Evolutionary conservation across 2,329 filamentous ascomycete genomes (phyloP), one percentile per base, ranked within the genome.

Genomic region (Colletotrichum sp.): DNA sequence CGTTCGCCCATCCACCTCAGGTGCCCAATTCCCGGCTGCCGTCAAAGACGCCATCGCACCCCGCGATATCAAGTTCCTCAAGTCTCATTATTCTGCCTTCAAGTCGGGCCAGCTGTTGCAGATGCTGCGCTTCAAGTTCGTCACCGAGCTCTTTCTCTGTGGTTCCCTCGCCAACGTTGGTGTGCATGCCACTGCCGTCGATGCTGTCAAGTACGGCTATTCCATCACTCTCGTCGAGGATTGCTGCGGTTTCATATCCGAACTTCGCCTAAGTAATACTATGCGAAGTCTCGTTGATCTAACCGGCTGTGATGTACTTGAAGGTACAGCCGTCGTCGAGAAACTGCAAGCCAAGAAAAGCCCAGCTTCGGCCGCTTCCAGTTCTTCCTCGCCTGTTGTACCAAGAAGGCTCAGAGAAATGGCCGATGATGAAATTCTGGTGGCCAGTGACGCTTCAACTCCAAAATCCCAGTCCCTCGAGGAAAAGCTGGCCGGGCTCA

Each of bases 71-170:
- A 82, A 87, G 62, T 83, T 92, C 71, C 86, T 89, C 69, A 99
- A 98, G 84, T 92, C 92, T 7, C 91, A 95, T 79, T 99, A 99
- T 84, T 99, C 97, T 6, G 96, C 96, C 16, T 96, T 99, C 82
- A 91, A 92, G 69, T 92, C 91, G 10, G 95, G 93, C 0, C 90
- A 91, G 65, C 88, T 99, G 18, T 89, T 99, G 9, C 89, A 94
- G 66, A 89, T 92, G n/a, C 86, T 99, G 62, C 92, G 96, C n/a
- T 92, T 93, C n/a, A 94, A 93, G 78, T 93, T 98, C 79, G 92
- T 98, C 75, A 98, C 96, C 3, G 95, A 98, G 80, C 88, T 99
- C 15, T 98, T 95, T 84, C 91, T 99, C 28, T 98, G 95, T 81
- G 97, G 97, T 26, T 94, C 94, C 60, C 90, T 98, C 65, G 95